These are phyloP conservation scores for Xylariaceae sp. DNA, from an alignment of 2,329 filamentous ascomycete genomes.

Conservation along the genomic window DNA sequence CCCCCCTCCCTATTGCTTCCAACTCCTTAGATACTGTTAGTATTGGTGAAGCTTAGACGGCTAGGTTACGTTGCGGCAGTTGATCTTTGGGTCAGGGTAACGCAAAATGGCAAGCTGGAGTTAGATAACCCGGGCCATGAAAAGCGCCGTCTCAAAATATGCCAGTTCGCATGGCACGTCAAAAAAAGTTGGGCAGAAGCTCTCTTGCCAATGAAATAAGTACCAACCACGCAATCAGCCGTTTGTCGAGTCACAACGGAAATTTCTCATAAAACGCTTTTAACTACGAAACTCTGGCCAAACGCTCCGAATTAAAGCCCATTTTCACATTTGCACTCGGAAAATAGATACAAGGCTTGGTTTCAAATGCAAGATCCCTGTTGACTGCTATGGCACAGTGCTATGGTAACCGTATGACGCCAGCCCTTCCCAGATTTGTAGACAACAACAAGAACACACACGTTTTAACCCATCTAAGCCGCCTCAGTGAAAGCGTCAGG, in stretches of 20 bases:
- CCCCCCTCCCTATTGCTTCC: no score
- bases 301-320: background rate
- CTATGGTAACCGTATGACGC: slow-evolving; percentile 33
- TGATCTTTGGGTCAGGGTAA: no score
- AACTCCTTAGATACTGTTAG: no score
- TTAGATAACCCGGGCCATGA: no score
- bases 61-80: no score
- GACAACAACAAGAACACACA: slow-evolving; percentile 19
- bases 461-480: slow-evolving; percentile 36
- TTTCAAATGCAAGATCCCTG: slow-evolving; percentile 32
- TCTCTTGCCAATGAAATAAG: no score
- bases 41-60: no score
- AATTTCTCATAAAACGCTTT: background rate
- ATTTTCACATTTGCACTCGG: background rate
- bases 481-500: slow-evolving; percentile 76
- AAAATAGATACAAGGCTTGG: slow-evolving; percentile 7
- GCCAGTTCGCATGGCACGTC: no score
- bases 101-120: no score
- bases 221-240: background rate
- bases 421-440: slow-evolving; percentile 30
- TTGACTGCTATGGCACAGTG: slow-evolving; percentile 32
- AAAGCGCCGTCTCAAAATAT: no score
- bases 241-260: background rate
- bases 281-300: background rate
- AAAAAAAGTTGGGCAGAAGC: no score